These are phyloP conservation scores for Chaetothyriales sp. DNA, from an alignment of 2,329 filamentous ascomycete species.

Conservation along the genomic window DNA sequence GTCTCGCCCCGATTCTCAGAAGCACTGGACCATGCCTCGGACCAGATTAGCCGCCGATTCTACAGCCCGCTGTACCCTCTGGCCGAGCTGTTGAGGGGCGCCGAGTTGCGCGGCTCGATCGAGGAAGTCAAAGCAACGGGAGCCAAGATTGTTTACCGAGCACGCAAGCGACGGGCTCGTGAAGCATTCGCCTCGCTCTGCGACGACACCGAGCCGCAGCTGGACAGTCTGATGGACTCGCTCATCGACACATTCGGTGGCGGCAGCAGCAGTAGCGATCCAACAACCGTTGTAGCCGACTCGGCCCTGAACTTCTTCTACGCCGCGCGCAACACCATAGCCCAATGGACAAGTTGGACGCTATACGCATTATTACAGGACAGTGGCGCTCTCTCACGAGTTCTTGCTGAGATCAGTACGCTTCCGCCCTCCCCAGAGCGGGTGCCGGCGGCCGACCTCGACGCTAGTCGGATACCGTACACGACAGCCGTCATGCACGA, in stretches of 20 bases:
- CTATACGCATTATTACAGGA: conserved; percentile 46
- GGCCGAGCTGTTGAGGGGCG: conserved; percentile 40
- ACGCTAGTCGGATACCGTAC: conserved; percentile 35
- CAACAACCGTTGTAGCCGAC: conserved; percentile 41
- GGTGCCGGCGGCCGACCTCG: conserved; percentile 18
- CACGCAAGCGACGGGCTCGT: conserved; percentile 26
- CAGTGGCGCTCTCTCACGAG: conserved; percentile 18
- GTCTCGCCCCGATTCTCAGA: conserved; percentile 44
- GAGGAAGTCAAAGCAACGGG: conserved; percentile 40
- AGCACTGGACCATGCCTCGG: conserved; percentile 49
- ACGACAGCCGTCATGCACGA: conserved; percentile 48
- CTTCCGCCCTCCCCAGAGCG: conserved; percentile 4
- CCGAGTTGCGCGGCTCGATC: conserved; percentile 36
- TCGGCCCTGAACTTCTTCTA: conserved; percentile 52
- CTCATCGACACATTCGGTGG: conserved; percentile 38
- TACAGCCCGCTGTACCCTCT: conserved; percentile 50
- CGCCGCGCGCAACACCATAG: conserved; percentile 49
- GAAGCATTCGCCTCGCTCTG: conserved; percentile 8
- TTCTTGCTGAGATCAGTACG: conserved; percentile 11
- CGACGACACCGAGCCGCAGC: conserved; percentile 17
- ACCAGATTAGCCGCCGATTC: conserved; percentile 44
- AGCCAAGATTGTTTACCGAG: conserved; percentile 41
- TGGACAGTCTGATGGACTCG: conserved; percentile 45
- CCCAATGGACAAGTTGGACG: conserved; percentile 50
- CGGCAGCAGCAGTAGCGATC: conserved; percentile 24